These are phyloP conservation scores for Aegilops bicornis DNA, from an alignment of 176 grass and related monocot species.

Conservation along the genomic window DNA sequence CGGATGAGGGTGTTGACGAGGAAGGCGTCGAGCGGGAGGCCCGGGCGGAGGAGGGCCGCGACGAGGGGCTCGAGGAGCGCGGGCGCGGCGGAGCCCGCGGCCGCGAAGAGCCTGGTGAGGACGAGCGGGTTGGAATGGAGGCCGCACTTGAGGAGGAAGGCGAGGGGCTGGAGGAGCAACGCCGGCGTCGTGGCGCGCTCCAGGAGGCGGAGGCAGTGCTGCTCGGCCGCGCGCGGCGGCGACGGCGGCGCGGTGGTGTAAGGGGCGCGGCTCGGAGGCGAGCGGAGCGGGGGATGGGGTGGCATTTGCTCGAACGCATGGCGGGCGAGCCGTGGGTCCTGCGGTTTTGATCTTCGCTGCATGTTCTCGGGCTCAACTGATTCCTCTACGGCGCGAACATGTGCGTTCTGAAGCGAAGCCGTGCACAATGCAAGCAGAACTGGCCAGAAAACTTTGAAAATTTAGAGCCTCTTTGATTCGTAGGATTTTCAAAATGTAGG, in stretches of 20 bases:
- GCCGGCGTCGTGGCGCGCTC: conserved; percentile 6
- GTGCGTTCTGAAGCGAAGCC: background rate
- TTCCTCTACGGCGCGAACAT: background rate
- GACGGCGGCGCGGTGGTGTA: conserved; percentile 5
- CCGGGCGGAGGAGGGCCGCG: conserved; percentile 31
- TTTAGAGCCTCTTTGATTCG: no score
- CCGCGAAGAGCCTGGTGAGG: conserved; percentile 49
- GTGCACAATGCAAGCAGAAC: background rate
- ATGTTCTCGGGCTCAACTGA: background rate
- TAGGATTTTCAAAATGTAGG: no score
- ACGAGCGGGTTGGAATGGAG: conserved; percentile 48
- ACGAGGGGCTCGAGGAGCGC: conserved; percentile 60
- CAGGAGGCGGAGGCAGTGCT: conserved; percentile 59
- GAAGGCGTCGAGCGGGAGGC: conserved; percentile 42
- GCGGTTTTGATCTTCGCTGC: background rate
- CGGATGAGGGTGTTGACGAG: conserved; percentile 56
- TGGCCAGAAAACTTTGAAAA: no score
- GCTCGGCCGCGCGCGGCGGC: conserved; percentile 38
- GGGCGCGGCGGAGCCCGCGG: conserved; percentile 31
- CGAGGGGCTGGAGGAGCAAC: conserved; percentile 32
- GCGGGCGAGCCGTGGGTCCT: background rate
- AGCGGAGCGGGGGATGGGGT: background rate
- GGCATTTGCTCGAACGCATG: conserved; percentile 34
- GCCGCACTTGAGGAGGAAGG: conserved; percentile 51
- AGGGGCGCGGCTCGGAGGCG: background rate